Base-by-base conservation (phyloP, 2,329 filamentous ascomycete genomes). In the Raffaelea albimanens region DNA sequence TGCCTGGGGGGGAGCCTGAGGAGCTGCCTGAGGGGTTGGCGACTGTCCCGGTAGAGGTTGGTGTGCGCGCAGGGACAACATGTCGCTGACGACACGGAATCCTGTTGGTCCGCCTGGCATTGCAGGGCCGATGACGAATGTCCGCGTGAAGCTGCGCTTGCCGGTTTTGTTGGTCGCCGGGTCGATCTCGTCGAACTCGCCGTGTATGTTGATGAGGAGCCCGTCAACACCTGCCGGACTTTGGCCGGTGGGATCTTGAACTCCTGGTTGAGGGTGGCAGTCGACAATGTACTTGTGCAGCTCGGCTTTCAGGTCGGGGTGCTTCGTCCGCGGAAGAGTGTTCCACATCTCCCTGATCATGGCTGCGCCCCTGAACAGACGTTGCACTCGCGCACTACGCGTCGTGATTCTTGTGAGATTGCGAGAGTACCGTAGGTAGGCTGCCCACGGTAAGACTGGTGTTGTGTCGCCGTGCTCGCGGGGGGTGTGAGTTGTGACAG, bases 231-330 rank as follows among this genome's bases (percentile, higher is more conserved):
- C 87, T 19, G 69, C 67, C 1, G 67, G 61, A 51, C 73, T 82
- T 53, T 82, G 72, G 2, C 81, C 80, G 13, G 73, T 75, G 3
- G 81, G 82, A 56, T 94, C 87, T 3, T 76, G 75, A 21, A 94
- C 72, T 31, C 83, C 81, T 2, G 82, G 77, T 31, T 90, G 70
- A 16, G 83, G 76, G 57, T 88, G 83, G 55, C 87, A 90, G 64
- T 95, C 88, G 59, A 95, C 80, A 45, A 88, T 78, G 73, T 88
- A 95, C 57, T 89, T 85, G 58, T 78, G 72, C 13, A 81, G 66
- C 42, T 87, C 78, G 1, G 75, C 67, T 43, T 73, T 69, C 52
- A 94, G 75, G 57, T 84, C 76, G 2, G 87, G 83, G 60, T 95
- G 89, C 40, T 76, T 77, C 9, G 87, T 91, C 38, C 70, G 66